phyloP scores from a whole-genome alignment of 2,329 filamentous ascomycete species.

The Stachybotrys elegans region DNA sequence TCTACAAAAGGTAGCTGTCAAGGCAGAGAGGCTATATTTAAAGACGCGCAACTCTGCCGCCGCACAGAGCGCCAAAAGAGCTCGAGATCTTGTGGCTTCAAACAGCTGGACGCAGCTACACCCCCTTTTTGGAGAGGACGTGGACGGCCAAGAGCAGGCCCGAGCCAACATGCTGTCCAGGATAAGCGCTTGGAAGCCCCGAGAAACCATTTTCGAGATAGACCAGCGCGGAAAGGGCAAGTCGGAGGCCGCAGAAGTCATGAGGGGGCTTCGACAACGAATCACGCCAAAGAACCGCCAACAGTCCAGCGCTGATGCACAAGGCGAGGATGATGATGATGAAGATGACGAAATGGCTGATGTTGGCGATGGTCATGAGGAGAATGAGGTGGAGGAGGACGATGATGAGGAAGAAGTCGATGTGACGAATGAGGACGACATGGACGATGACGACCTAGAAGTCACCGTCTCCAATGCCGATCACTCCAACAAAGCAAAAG shows the following conservation, averaged over 20 bases:
- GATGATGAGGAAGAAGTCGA: slow-evolving; percentile 41
- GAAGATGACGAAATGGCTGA: slow-evolving; percentile 16
- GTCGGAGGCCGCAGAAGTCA: slow-evolving; percentile 66
- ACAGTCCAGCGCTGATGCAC: slow-evolving; percentile 34
- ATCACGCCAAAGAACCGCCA: slow-evolving; percentile 53
- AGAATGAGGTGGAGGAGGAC: slow-evolving; percentile 30
- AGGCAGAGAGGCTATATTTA: slow-evolving; percentile 90
- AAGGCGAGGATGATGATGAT: slow-evolving; percentile 33
- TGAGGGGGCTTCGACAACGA: slow-evolving; percentile 66
- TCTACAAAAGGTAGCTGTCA: slow-evolving; percentile 69
- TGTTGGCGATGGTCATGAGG: slow-evolving; percentile 11
- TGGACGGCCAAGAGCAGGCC: slow-evolving; percentile 60
- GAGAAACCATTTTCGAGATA: slow-evolving; percentile 96
- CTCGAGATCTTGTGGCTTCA: slow-evolving; percentile 69
- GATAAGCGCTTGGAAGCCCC: slow-evolving; percentile 82
- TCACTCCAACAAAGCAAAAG: slow-evolving; percentile 48
- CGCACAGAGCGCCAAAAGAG: slow-evolving; percentile 80
- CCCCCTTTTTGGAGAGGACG: slow-evolving; percentile 70
- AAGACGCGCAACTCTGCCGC: slow-evolving; percentile 88
- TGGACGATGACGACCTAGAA: slow-evolving; percentile 61
- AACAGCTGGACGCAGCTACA: slow-evolving; percentile 72
- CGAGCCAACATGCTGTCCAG: slow-evolving; percentile 82
- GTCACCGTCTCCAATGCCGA: slow-evolving; percentile 62
- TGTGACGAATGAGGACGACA: slow-evolving; percentile 50
- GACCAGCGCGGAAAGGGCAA: slow-evolving; percentile 64